Percentiles rank a stretch among this genome's conserved stretches.
These are phyloP conservation scores for Herpetospermum pedunculosum DNA, from an alignment of 306 rosid genomes.

Conservation along the genomic window DNA sequence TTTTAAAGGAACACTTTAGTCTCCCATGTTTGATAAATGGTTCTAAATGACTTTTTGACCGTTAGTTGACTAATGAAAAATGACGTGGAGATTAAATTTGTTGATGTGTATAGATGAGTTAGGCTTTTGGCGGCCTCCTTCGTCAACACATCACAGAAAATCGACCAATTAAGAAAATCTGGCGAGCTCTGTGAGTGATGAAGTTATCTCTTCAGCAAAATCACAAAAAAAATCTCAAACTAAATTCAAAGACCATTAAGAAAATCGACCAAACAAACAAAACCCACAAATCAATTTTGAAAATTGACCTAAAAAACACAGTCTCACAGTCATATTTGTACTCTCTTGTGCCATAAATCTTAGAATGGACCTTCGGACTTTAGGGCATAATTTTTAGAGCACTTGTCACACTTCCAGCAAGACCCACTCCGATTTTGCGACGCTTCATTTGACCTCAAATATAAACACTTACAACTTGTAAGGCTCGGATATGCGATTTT, in stretches of 20 bases:
- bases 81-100: too few relatives aligned
- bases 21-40: too few relatives aligned
- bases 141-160: neutral
- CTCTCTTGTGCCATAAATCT: constrained; percentile 6
- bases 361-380: constrained; percentile 3
- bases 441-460: too few relatives aligned
- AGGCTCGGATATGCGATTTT: too few relatives aligned
- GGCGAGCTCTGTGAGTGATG: constrained; percentile 3
- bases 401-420: constrained; percentile 31
- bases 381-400: neutral
- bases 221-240: neutral
- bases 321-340: constrained; percentile 3
- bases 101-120: too few relatives aligned
- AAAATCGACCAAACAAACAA: neutral
- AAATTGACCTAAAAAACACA: neutral
- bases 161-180: too few relatives aligned
- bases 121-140: neutral
- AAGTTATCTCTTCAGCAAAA: neutral
- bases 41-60: too few relatives aligned
- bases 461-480: too few relatives aligned
- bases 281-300: neutral
- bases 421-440: too few relatives aligned
- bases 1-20: too few relatives aligned
- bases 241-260: neutral
- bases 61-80: too few relatives aligned